These are phyloP conservation scores for Stagonosporopsis cucurbitacearum DNA, from an alignment of 2,329 filamentous ascomycete species.

Conservation along the genomic window DNA sequence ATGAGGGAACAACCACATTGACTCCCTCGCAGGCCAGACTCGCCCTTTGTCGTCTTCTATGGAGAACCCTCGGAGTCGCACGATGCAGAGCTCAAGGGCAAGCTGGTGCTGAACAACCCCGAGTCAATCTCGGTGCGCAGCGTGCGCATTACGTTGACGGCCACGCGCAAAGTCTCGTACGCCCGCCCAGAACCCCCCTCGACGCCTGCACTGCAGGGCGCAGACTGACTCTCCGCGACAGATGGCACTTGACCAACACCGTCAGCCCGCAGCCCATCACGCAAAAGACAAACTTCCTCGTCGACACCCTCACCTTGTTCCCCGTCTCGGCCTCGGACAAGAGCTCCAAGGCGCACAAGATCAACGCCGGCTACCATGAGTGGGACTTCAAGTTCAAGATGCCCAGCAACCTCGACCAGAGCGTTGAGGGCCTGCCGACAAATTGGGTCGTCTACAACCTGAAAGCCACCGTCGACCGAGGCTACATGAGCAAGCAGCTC, in stretches of 20 bases:
- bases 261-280: slow-evolving; percentile 52
- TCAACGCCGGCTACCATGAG: slow-evolving; percentile 57
- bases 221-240: slow-evolving; percentile 28
- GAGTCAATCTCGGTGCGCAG: slow-evolving; percentile 57
- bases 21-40: slow-evolving; percentile 48
- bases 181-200: slow-evolving; percentile 19
- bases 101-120: slow-evolving; percentile 54
- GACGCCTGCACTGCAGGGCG: not conserved
- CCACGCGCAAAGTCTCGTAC: slow-evolving; percentile 57
- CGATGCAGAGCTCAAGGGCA: slow-evolving; percentile 54
- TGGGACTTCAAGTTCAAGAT: slow-evolving; percentile 59
- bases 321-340: slow-evolving; percentile 46
- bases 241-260: slow-evolving; percentile 48
- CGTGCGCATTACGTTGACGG: slow-evolving; percentile 55
- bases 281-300: slow-evolving; percentile 56
- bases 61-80: slow-evolving; percentile 56
- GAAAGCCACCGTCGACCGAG: slow-evolving; percentile 85
- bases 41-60: slow-evolving; percentile 58
- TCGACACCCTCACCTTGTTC: slow-evolving; percentile 54
- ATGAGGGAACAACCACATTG: slow-evolving; percentile 2
- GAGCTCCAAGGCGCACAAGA: slow-evolving; percentile 53
- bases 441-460: slow-evolving; percentile 89
- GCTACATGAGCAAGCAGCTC: slow-evolving; percentile 87
- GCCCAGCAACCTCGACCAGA: slow-evolving; percentile 69
- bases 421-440: slow-evolving; percentile 85